Conservation (phyloP, 2,329 filamentous ascomycete species). For the Scortechinia acanthostroma region DNA sequence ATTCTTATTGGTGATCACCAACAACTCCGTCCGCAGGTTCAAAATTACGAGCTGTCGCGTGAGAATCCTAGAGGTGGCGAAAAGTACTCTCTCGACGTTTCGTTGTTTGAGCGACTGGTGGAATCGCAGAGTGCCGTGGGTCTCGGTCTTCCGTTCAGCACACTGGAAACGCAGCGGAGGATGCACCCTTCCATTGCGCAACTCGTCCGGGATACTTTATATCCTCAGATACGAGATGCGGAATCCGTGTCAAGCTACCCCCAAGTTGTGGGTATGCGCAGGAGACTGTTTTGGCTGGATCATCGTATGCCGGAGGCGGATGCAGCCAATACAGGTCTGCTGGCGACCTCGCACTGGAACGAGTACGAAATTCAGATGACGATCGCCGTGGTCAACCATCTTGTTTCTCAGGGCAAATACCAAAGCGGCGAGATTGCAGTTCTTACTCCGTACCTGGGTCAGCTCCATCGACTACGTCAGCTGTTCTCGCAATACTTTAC, state of each 20-base stretch:
- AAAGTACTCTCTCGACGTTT: conserved; percentile 46
- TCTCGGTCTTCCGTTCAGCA: conserved; percentile 37
- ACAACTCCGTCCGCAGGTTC: conserved; percentile 51
- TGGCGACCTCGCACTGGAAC: conserved; percentile 44
- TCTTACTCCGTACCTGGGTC: conserved; percentile 67
- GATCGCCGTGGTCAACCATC: conserved; percentile 54
- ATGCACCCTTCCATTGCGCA: conserved; percentile 64
- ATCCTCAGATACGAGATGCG: conserved; percentile 52
- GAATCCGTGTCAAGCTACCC: conserved; percentile 35
- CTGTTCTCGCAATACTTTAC: conserved; percentile 47
- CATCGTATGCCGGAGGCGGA: conserved; percentile 46
- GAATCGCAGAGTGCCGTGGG: conserved; percentile 21
- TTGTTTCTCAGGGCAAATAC: conserved; percentile 64
- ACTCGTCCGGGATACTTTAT: conserved; percentile 48
- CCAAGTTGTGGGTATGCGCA: conserved; percentile 43
- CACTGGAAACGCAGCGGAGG: conserved; percentile 55
- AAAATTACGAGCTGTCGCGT: conserved; percentile 43
- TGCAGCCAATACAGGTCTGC: conserved; percentile 40
- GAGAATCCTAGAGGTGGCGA: conserved; percentile 38
- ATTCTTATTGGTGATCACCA: conserved; percentile 59
- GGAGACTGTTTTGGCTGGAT: conserved; percentile 59
- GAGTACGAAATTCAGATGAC: conserved; percentile 60
- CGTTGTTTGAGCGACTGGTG: conserved; percentile 52
- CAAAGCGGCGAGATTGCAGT: conserved; percentile 57
- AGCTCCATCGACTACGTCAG: conserved; percentile 50